A percentile compares a stretch with the other conserved stretches of the same genome.
Conservation (phyloP, 345 rosid genomes). For the Pelargonium nanum region DNA sequence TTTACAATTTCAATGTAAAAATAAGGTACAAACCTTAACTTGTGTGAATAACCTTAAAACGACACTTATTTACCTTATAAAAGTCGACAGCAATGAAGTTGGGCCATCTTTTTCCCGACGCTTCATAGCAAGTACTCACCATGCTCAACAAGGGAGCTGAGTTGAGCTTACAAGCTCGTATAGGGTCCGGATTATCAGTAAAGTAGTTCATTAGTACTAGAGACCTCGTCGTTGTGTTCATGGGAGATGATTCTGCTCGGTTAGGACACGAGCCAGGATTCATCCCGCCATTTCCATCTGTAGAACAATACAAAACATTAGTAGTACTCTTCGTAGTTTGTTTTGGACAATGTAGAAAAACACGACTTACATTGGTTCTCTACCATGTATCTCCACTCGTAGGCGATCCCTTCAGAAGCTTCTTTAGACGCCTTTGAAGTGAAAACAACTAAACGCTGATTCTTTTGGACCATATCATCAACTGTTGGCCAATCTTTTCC, state of each 20-base stretch:
- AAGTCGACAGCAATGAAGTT: slow-evolving; percentile 89
- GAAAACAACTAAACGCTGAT: slow-evolving; percentile 71
- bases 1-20: background rate
- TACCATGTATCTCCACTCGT: slow-evolving; percentile 68
- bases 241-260: slow-evolving; percentile 57
- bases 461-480: slow-evolving; percentile 51
- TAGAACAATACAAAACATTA: slow-evolving; percentile 7
- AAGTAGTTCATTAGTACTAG: slow-evolving; percentile 65
- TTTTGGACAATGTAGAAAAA: background rate
- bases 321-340: too few relatives aligned
- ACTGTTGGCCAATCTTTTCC: slow-evolving; percentile 75
- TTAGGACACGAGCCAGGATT: slow-evolving; percentile 55
- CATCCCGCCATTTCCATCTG: slow-evolving; percentile 82
- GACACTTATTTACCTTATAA: slow-evolving; percentile 46
- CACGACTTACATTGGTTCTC: slow-evolving; percentile 72
- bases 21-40: too few relatives aligned
- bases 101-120: slow-evolving; percentile 78
- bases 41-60: background rate
- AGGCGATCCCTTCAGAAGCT: slow-evolving; percentile 68
- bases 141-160: slow-evolving; percentile 60
- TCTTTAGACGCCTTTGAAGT: slow-evolving; percentile 61
- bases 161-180: slow-evolving; percentile 58
- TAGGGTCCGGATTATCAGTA: slow-evolving; percentile 37
- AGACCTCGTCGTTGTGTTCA: slow-evolving; percentile 48
- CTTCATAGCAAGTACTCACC: slow-evolving; percentile 41